Conservation (phyloP, 2,329 filamentous ascomycete species). For the Trichoderma sp. region DNA sequence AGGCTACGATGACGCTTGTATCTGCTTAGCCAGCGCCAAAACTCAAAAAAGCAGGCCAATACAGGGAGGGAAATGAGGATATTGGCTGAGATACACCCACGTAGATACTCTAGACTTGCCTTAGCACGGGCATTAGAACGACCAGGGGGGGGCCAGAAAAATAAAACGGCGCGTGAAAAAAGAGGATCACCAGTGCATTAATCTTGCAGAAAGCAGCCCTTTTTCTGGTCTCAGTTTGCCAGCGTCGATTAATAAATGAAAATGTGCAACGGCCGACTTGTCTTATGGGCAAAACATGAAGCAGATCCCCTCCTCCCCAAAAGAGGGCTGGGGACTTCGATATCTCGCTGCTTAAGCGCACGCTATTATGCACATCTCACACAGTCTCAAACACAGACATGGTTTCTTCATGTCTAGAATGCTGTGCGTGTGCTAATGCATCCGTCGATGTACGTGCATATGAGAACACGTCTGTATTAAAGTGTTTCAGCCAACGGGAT, state of each 20-base stretch:
- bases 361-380: neutral
- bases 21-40: neutral
- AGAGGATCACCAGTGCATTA: neutral
- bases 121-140: neutral
- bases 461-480: neutral
- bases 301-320: neutral
- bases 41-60: neutral
- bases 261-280: neutral
- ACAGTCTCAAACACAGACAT: slow-evolving; percentile 7
- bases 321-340: neutral
- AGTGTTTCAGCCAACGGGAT: neutral
- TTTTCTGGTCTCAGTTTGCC: neutral
- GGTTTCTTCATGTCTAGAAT: neutral
- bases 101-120: neutral
- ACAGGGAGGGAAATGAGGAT: neutral
- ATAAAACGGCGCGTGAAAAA: neutral
- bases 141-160: neutral
- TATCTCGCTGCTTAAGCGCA: neutral
- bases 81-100: neutral
- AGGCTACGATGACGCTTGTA: neutral
- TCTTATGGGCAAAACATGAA: neutral
- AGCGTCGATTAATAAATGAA: neutral
- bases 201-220: neutral
- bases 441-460: neutral
- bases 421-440: neutral